Conservation (phyloP, 345 rosid genomes). For the Noccaea caerulescens region DNA sequence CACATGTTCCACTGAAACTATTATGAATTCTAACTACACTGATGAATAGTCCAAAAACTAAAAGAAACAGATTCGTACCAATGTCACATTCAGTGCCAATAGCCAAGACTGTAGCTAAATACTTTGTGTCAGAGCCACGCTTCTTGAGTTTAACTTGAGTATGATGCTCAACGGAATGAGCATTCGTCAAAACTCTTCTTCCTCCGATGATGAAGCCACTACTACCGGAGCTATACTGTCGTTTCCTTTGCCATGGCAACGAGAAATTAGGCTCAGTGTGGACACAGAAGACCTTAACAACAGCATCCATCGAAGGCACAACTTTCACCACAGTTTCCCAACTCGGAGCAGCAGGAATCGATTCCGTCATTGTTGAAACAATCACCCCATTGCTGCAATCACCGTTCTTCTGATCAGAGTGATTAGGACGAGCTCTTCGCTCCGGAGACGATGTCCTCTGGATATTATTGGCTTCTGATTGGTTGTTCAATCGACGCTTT, state of each 20-base stretch:
- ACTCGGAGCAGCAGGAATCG: slow-evolving; percentile 51
- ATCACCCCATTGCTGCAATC: slow-evolving; percentile 44
- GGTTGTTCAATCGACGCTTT: slow-evolving; percentile 45
- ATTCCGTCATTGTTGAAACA: slow-evolving; percentile 25
- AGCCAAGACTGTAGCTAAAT: slow-evolving; percentile 83
- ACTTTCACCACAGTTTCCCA: slow-evolving; percentile 79
- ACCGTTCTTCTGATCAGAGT: slow-evolving; percentile 39
- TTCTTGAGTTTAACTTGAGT: slow-evolving; percentile 92
- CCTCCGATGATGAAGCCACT: slow-evolving; percentile 81
- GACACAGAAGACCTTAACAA: slow-evolving; percentile 89
- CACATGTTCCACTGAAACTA: slow-evolving; percentile 7
- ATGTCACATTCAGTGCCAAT: slow-evolving; percentile 94
- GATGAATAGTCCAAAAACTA: not conserved
- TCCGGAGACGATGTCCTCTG: slow-evolving; percentile 41
- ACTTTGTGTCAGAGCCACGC: slow-evolving; percentile 91
- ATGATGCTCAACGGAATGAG: slow-evolving; percentile 91
- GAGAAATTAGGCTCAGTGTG: slow-evolving; percentile 95
- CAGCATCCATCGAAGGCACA: slow-evolving; percentile 86
- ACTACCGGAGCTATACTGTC: slow-evolving; percentile 86
- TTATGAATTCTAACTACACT: not conserved
- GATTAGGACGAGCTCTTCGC: slow-evolving; percentile 41
- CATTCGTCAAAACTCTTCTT: slow-evolving; percentile 83
- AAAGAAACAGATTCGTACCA: slow-evolving; percentile 48
- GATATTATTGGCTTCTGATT: slow-evolving; percentile 34
- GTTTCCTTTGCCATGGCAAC: slow-evolving; percentile 87